Conservation (phyloP, 805 yeast species). For the Diddensiella santjacobensis region DNA sequence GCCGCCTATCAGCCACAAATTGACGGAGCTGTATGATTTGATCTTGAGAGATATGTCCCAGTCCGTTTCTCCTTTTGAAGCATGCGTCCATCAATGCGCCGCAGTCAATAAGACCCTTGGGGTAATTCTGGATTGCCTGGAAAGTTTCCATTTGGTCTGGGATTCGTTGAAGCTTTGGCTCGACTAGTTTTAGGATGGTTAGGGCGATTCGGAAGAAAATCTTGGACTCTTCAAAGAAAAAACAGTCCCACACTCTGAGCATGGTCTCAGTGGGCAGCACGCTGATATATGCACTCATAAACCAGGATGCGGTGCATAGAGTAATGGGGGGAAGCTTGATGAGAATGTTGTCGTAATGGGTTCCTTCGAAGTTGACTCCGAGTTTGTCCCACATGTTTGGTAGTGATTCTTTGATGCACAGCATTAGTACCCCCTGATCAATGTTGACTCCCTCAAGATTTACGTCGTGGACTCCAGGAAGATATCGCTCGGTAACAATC, state of each 20-base stretch:
- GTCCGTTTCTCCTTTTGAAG: conserved; percentile 30
- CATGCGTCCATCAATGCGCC: conserved; percentile 22
- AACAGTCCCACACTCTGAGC: conserved; percentile 88
- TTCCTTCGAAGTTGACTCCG: conserved; percentile 38
- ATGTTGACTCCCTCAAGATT: conserved; percentile 90
- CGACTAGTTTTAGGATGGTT: conserved; percentile 72
- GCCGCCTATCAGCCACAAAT: conserved; percentile 57
- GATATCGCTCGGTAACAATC: conserved; percentile 74
- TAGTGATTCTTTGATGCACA: conserved; percentile 76
- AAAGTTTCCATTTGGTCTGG: conserved; percentile 60
- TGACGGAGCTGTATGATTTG: conserved; percentile 75
- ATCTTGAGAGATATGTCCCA: conserved; percentile 73
- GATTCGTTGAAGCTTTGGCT: conserved; percentile 51
- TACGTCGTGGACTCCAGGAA: conserved; percentile 89
- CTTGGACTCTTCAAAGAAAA: conserved; percentile 89
- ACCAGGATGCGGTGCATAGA: conserved; percentile 94
- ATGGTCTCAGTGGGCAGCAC: conserved; percentile 85
- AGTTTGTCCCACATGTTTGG: conserved; percentile 74
- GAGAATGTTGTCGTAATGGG: conserved; percentile 46
- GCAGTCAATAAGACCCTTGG: conserved; percentile 51
- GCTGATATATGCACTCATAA: conserved; percentile 94
- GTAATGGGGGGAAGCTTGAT: conserved; percentile 84
- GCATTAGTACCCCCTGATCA: conserved; percentile 90
- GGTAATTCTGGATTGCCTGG: conserved; percentile 80
- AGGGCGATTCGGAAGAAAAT: conserved; percentile 78